A percentile compares a stretch with the other conserved stretches of the same genome.
Evolutionary conservation across 2,329 filamentous ascomycete species (phyloP).

Genomic region (Fusarium sp.): DNA sequence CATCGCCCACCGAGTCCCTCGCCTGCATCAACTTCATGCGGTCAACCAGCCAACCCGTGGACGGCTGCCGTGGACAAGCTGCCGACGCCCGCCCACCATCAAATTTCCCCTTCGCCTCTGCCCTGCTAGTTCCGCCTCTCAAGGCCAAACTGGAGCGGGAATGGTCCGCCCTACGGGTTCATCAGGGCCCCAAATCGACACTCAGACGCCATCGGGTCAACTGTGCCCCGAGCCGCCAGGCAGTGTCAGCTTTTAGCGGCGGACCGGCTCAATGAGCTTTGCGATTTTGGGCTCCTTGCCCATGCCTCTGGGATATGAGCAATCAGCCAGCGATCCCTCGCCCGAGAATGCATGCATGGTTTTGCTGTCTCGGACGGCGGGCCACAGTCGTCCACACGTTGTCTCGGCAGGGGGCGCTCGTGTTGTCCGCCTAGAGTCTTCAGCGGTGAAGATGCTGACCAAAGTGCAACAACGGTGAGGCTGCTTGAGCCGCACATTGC

Average conservation of each 20-base stretch:
- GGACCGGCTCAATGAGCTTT: not conserved
- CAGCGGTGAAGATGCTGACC: constrained; percentile 24
- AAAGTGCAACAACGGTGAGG: constrained; percentile 3
- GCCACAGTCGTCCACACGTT: not conserved
- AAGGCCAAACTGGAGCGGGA: not conserved
- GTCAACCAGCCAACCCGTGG: not conserved
- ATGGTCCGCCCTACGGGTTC: not conserved
- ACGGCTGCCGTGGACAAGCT: not conserved
- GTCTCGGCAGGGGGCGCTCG: constrained; percentile 8
- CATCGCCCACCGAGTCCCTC: not conserved
- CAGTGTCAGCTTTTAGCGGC: constrained; percentile 33
- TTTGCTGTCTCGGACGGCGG: constrained; percentile 3
- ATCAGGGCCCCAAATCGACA: not conserved
- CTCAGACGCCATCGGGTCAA: constrained; percentile 10
- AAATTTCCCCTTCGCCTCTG: not conserved
- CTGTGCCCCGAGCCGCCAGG: constrained; percentile 2
- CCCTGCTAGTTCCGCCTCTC: not conserved
- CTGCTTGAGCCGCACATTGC: not conserved
- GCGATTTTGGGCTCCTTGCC: constrained; percentile 6
- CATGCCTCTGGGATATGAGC: constrained; percentile 4
- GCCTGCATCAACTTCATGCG: not conserved
- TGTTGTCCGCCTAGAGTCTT: not conserved
- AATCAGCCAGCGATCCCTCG: constrained; percentile 5
- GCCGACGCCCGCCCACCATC: not conserved
- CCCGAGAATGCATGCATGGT: not conserved